Evolutionary conservation across 768 basidiomycete species (phyloP), one percentile per base, ranked within the genome.

Genomic region (Tricholoma hemisulphureum): DNA sequence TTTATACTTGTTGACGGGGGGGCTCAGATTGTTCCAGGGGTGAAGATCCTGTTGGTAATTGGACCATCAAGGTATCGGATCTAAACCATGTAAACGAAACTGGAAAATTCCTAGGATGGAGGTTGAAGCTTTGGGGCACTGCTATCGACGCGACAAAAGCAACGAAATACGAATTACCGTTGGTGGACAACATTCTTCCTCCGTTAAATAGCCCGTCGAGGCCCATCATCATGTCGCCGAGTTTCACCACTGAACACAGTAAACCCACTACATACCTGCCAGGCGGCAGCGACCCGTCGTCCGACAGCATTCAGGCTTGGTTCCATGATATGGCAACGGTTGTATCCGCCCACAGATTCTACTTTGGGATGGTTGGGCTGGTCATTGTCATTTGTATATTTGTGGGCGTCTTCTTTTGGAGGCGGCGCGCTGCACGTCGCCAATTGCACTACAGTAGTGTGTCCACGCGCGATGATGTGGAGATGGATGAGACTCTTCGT

Each of bases 101-200:
- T 50, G 86, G 86, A 41, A 77, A 73, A 9, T 94, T 99, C 78
- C 80, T 93, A 45, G 91, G 91, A 10, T 98, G 95, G 96, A 87
- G 84, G 53, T 87, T 98, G 76, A 84, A 88, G 57, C 81, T 99
- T 32, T 99, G 93, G 93, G 97, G 97, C 20, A 87, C 90, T 32
- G 77, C 86, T 23, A 80, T 90, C 50, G 93, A 98, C 70, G 73
- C 91, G 1, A 69, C 79, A 4, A 80, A 83, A 59, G 84, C 86
- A 11, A 78, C 76, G 61, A 79, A 79, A 46, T 95, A 84, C 65
- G 79, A 82, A 49, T 74, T 89, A 11, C 82, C 85, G 21, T 67
- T 78, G 11, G 74, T 80, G 13, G 80, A 86, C 16, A 71, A 79
- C 55, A 68, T 78, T 31, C 69, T 87, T 34, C 80, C 78, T 23